A percentile compares a stretch with the other conserved stretches of the same genome.
phyloP scores from a whole-genome alignment of 345 rosid genomes.

The Euphorbia pulcherrima region DNA sequence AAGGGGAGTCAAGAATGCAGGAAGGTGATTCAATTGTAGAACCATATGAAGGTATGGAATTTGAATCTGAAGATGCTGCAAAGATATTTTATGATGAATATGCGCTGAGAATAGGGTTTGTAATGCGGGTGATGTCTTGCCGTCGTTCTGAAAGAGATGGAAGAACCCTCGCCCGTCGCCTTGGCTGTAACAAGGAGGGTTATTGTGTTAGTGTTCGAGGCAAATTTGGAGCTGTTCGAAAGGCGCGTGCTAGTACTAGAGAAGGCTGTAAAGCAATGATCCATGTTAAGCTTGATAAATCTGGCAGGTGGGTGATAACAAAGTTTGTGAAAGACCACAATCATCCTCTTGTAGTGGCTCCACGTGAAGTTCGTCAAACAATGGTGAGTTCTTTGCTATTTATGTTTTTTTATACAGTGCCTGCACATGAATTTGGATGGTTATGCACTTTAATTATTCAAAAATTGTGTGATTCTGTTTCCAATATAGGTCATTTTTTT shows the following conservation, averaged over 20 bases:
- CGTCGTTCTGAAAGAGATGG: conserved; percentile 92
- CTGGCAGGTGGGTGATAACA: conserved; percentile 82
- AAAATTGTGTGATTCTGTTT: neutral
- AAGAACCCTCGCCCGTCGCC: conserved; percentile 76
- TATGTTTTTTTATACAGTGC: neutral
- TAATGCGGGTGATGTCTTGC: conserved; percentile 94
- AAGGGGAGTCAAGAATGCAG: conserved; percentile 26
- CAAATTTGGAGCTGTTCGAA: conserved; percentile 62
- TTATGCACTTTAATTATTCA: neutral
- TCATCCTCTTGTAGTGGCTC: conserved; percentile 72
- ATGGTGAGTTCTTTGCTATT: conserved; percentile 42
- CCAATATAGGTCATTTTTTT: neutral
- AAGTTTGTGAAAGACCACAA: conserved; percentile 81
- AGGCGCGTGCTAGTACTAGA: conserved; percentile 69
- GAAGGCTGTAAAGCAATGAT: conserved; percentile 95
- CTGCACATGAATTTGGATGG: neutral
- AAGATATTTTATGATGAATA: conserved; percentile 80
- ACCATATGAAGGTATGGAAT: conserved; percentile 78
- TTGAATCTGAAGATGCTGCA: conserved; percentile 84
- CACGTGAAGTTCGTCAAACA: conserved; percentile 77
- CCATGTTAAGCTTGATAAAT: conserved; percentile 66
- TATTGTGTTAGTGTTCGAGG: conserved; percentile 74
- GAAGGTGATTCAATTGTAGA: conserved; percentile 41
- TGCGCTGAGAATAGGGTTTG: conserved; percentile 74
- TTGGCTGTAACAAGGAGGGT: conserved; percentile 95